phyloP scores from a whole-genome alignment of 176 grass and related monocot species.

The Cenchrus fungigraminus region DNA sequence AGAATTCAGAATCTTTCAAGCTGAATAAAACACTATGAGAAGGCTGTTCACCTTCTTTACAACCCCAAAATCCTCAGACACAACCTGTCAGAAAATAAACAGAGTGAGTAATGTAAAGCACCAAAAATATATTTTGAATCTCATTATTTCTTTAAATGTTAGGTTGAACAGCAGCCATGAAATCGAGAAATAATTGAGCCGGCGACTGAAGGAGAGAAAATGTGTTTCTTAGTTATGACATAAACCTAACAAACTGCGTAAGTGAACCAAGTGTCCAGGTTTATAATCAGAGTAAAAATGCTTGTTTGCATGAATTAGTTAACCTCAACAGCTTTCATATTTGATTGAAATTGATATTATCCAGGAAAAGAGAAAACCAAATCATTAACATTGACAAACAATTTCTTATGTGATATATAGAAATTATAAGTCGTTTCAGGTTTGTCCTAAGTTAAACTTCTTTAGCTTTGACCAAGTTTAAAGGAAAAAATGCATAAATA shows the following conservation, averaged over 20 bases:
- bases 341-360: constrained; percentile 18
- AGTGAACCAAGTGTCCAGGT: not conserved
- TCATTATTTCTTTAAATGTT: not conserved
- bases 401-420: constrained; percentile 22
- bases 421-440: too few relatives aligned
- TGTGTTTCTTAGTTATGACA: not conserved
- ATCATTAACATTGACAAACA: constrained; percentile 5
- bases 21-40: not conserved
- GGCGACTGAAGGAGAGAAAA: not conserved
- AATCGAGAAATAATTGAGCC: constrained; percentile 24
- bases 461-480: too few relatives aligned
- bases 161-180: not conserved
- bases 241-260: constrained; percentile 7
- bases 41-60: constrained; percentile 73
- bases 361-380: not conserved
- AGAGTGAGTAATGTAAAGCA: constrained; percentile 22
- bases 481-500: too few relatives aligned
- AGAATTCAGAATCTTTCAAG: not conserved
- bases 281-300: constrained; percentile 9
- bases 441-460: too few relatives aligned
- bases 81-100: constrained; percentile 50
- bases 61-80: constrained; percentile 88
- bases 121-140: constrained; percentile 2
- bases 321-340: constrained; percentile 23
- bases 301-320: constrained; percentile 15